Evolutionary conservation across 768 basidiomycete genomes (phyloP), one percentile per base, ranked within the genome.

Genomic region (Mycena kentingensis): DNA sequence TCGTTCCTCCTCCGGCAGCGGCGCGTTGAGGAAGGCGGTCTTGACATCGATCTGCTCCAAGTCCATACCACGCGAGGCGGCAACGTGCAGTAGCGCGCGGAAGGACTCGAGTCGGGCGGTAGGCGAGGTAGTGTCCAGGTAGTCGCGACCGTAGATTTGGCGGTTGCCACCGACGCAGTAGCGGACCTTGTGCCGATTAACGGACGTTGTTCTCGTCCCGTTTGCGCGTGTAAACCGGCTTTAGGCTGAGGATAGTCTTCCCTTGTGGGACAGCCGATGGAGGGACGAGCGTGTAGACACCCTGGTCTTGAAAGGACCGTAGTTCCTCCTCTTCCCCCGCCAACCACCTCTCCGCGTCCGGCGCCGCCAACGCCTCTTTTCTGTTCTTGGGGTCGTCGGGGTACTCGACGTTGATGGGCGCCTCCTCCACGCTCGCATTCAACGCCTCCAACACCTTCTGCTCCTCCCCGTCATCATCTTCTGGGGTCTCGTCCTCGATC

Each of bases 31-130:
- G 49, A 50, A 51, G 6, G 66, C 70, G 0, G 62, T 61, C 32
- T 70, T 69, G 28, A 75, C 51, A 46, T 73, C 70, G 7, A 72
- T 49, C 43, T 70, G 68, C 3, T 67, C 56, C 1, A 73, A 35
- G 1, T 65, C 61, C 56, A 65, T 66, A 46, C 63, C 62, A 16
- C 51, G 21, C 0, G 31, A 3, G 2, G 65, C 65, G 2, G 69
- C 69, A 12, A 69, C 16, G 4, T 70, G 64, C 4, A 71, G 56
- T 6, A 71, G 22, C 0, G 62, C 53, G 2, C 64, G 61, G 47
- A 69, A 52, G 1, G 67, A 34, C 32, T 34, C 32, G 32, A 34
- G 32, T 10, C 32, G 32, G 11, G 32, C 32, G n/a, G 32, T 34
- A 10, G n/a, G 32, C 32, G 32, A 34, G 10, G 32, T 34, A 10